These are phyloP conservation scores for Myxozyma udenii DNA, from an alignment of 805 yeast genomes.

Conservation along the genomic window DNA sequence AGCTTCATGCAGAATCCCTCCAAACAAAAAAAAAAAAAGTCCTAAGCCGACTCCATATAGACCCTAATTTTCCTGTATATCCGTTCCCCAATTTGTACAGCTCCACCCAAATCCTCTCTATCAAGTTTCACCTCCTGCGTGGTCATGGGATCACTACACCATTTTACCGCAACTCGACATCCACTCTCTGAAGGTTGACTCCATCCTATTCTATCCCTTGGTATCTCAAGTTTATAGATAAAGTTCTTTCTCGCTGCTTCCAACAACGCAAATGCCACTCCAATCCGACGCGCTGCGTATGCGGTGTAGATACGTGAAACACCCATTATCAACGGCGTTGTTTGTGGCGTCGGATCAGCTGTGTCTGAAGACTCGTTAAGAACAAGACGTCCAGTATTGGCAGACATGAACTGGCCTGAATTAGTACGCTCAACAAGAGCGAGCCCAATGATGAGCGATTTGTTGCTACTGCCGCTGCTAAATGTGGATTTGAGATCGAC, in stretches of 20 bases:
- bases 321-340: constrained; percentile 37
- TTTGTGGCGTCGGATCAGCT: constrained; percentile 16
- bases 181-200: constrained; percentile 62
- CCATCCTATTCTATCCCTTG: constrained; percentile 47
- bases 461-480: background rate
- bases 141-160: constrained; percentile 26
- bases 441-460: constrained; percentile 9
- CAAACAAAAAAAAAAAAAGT: background rate
- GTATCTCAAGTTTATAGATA: constrained; percentile 47
- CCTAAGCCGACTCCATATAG: constrained; percentile 7
- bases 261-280: constrained; percentile 46
- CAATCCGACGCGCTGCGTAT: constrained; percentile 43
- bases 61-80: constrained; percentile 15
- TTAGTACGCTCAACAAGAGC: constrained; percentile 30
- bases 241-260: constrained; percentile 41
- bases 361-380: background rate
- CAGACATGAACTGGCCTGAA: constrained; percentile 35
- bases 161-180: constrained; percentile 44
- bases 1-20: too few relatives aligned
- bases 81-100: background rate
- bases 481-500: too few relatives aligned
- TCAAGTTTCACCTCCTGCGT: constrained; percentile 10
- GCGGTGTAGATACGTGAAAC: constrained; percentile 44
- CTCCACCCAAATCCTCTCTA: background rate
- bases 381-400: constrained; percentile 43